A percentile compares a stretch with the other conserved stretches of the same genome.
phyloP scores from a whole-genome alignment of 2,329 filamentous ascomycete genomes.

The Diaporthe sp. region DNA sequence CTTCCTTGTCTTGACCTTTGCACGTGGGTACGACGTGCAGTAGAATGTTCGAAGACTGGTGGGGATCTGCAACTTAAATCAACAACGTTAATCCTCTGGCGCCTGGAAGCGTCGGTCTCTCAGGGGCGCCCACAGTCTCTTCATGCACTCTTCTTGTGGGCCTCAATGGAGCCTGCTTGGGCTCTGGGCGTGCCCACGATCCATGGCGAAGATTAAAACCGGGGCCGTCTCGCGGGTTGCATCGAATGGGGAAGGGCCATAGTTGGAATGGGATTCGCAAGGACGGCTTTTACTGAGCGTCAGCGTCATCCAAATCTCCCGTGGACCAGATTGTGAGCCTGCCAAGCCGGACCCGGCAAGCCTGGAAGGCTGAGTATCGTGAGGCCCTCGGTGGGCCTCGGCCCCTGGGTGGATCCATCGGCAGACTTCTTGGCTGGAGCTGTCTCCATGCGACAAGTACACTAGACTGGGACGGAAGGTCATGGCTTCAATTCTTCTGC shows the following conservation, averaged over 20 bases:
- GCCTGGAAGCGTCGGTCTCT: background rate
- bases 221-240: background rate
- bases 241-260: conserved; percentile 18
- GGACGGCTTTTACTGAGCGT: background rate
- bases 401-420: conserved; percentile 14
- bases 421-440: background rate
- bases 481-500: background rate
- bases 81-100: conserved; percentile 1
- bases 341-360: conserved; percentile 24
- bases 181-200: conserved; percentile 1
- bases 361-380: conserved; percentile 26
- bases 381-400: conserved; percentile 7
- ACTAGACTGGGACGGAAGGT: conserved; percentile 3
- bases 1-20: background rate
- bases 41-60: conserved; percentile 13
- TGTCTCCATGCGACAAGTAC: background rate
- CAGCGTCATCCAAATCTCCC: conserved; percentile 26
- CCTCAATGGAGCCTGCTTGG: background rate
- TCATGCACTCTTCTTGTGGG: background rate
- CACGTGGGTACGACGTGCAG: conserved; percentile 29
- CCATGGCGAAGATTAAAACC: conserved; percentile 5
- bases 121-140: conserved; percentile 22
- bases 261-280: conserved; percentile 17
- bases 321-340: conserved; percentile 1
- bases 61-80: conserved; percentile 33